Percentiles rank a stretch among this genome's conserved stretches.
Evolutionary conservation across 2,329 filamentous ascomycete genomes (phyloP).

Genomic region (Microsporum ferrugineum): DNA sequence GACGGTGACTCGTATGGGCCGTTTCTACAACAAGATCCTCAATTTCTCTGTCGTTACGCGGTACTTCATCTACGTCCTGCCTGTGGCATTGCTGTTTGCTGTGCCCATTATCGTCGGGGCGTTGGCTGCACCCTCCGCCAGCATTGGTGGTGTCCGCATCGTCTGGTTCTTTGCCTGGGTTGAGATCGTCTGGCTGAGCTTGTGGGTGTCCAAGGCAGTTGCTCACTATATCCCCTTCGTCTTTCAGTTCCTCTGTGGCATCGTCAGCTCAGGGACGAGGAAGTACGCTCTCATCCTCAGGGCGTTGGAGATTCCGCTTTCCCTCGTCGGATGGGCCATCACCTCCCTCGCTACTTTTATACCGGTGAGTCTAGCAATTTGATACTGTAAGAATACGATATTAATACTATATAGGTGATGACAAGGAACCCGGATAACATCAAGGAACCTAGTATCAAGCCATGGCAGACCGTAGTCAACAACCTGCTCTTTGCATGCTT

Average conservation of each 20-base stretch:
- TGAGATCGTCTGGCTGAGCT: conserved; percentile 51
- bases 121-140: conserved; percentile 36
- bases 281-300: conserved; percentile 51
- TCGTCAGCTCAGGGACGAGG: conserved; percentile 52
- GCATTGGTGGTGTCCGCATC: conserved; percentile 45
- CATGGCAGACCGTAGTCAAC: conserved; percentile 46
- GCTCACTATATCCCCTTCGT: conserved; percentile 48
- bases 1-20: conserved; percentile 47
- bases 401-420: conserved; percentile 28
- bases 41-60: conserved; percentile 53
- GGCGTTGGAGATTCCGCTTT: conserved; percentile 49
- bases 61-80: conserved; percentile 52
- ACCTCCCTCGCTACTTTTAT: conserved; percentile 50
- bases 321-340: conserved; percentile 49
- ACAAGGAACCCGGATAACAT: conserved; percentile 30
- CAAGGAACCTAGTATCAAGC: conserved; percentile 19
- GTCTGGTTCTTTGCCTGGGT: conserved; percentile 56
- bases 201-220: conserved; percentile 52
- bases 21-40: conserved; percentile 49
- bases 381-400: background rate
- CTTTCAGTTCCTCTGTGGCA: conserved; percentile 51
- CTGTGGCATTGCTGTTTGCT: conserved; percentile 46
- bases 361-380: conserved; percentile 31
- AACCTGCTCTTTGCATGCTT: conserved; percentile 49
- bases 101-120: conserved; percentile 54